phyloP scores from a whole-genome alignment of 177 flowering plant genomes.

The Vitis hybrid region DNA sequence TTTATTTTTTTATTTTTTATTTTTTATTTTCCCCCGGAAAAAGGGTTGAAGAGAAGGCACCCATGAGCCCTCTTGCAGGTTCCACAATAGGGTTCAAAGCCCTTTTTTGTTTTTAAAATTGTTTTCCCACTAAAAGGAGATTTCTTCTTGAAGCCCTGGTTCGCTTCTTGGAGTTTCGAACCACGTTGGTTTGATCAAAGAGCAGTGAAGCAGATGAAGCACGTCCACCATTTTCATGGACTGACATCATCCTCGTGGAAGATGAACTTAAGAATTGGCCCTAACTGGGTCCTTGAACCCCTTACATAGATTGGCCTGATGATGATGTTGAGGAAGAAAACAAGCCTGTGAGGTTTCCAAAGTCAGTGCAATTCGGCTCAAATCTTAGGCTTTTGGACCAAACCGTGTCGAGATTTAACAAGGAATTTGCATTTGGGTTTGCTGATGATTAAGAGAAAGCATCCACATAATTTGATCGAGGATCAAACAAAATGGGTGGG shows the following conservation, averaged over 20 bases:
- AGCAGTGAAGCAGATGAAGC: background rate
- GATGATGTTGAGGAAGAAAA: slow-evolving; percentile 13
- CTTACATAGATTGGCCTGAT: slow-evolving; percentile 11
- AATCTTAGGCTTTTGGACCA: slow-evolving; percentile 33
- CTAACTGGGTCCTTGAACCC: slow-evolving; percentile 11
- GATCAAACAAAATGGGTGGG: slow-evolving; percentile 35
- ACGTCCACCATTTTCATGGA: background rate
- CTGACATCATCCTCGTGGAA: background rate
- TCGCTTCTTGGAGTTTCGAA: slow-evolving; percentile 47
- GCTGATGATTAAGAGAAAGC: slow-evolving; percentile 28
- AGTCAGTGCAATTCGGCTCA: slow-evolving; percentile 24
- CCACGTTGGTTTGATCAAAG: slow-evolving; percentile 1
- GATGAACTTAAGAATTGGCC: slow-evolving; percentile 5
- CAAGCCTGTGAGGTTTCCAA: slow-evolving; percentile 8
- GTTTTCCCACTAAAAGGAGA: too few relatives aligned
- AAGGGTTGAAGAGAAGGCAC: too few relatives aligned
- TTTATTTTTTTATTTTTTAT: too few relatives aligned
- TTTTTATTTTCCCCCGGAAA: too few relatives aligned
- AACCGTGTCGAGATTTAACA: slow-evolving; percentile 32
- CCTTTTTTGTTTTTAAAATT: too few relatives aligned
- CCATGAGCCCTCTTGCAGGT: too few relatives aligned
- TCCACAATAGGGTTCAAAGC: too few relatives aligned
- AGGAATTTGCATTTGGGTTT: slow-evolving; percentile 21
- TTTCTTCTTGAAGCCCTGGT: slow-evolving; percentile 64
- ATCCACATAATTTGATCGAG: slow-evolving; percentile 27